Percentiles rank a stretch among this genome's conserved stretches.
phyloP scores from a whole-genome alignment of 192 early-diverging fungal species.

The Cladochytrium replicatum region DNA sequence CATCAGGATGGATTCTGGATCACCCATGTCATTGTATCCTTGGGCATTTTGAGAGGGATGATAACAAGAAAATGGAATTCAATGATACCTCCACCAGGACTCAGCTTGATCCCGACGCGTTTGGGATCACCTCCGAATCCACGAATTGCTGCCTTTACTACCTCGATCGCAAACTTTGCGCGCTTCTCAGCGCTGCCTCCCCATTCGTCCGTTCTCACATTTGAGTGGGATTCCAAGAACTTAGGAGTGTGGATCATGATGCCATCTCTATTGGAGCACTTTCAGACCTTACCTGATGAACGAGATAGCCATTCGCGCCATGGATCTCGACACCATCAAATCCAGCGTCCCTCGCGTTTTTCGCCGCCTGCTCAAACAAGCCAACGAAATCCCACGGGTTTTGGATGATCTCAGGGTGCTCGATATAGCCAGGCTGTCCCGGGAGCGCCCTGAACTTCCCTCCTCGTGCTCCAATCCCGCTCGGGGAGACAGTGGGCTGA shows the following conservation, averaged over 20 bases:
- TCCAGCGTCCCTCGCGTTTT: slow-evolving; percentile 6
- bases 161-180: slow-evolving; percentile 22
- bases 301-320: not conserved
- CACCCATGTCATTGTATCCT: slow-evolving; percentile 31
- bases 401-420: slow-evolving; percentile 11
- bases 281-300: not conserved
- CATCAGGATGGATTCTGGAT: slow-evolving; percentile 1
- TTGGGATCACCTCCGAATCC: slow-evolving; percentile 4
- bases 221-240: slow-evolving; percentile 19
- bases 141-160: slow-evolving; percentile 22
- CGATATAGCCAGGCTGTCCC: slow-evolving; percentile 14
- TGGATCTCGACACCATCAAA: slow-evolving; percentile 83
- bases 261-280: not conserved
- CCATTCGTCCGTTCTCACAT: slow-evolving; percentile 73
- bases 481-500: slow-evolving; percentile 9
- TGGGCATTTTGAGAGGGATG: no score
- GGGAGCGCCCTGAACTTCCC: slow-evolving; percentile 13
- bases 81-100: slow-evolving; percentile 11
- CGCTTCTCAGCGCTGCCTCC: slow-evolving; percentile 81
- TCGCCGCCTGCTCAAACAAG: slow-evolving; percentile 2
- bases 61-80: no score
- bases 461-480: slow-evolving; percentile 11
- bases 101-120: slow-evolving; percentile 17
- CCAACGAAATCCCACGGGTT: slow-evolving; percentile 14
- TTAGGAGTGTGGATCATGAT: slow-evolving; percentile 7